These are phyloP conservation scores for Macrolepiota dolichaula DNA, from an alignment of 768 basidiomycete genomes.

Conservation along the genomic window DNA sequence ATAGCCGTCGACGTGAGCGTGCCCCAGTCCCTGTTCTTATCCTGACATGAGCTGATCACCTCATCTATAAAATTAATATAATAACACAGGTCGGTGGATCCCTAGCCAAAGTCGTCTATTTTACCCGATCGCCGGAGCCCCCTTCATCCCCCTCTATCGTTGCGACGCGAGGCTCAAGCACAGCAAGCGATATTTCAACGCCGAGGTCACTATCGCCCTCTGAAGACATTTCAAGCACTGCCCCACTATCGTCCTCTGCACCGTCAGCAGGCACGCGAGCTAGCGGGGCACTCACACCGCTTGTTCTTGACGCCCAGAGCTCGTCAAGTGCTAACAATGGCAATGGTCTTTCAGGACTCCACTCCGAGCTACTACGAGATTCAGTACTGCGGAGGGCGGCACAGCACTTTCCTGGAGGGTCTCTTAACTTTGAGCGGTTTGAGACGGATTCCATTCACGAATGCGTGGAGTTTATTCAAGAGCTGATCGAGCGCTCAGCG, in stretches of 20 bases:
- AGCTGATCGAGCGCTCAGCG: slow-evolving; percentile 85
- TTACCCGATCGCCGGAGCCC: slow-evolving; percentile 88
- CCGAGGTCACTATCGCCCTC: slow-evolving; percentile 43
- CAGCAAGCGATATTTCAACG: slow-evolving; percentile 42
- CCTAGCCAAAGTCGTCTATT: slow-evolving; percentile 96
- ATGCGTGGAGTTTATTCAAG: slow-evolving; percentile 83
- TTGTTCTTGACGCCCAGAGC: slow-evolving; percentile 55
- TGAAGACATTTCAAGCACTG: slow-evolving; percentile 23
- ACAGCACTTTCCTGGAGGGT: slow-evolving; percentile 91
- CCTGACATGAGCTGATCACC: neutral
- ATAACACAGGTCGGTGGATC: slow-evolving; percentile 86
- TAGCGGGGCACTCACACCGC: slow-evolving; percentile 80
- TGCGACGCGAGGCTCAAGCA: slow-evolving; percentile 57
- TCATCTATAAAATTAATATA: slow-evolving; percentile 7
- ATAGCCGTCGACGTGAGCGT: slow-evolving; percentile 92
- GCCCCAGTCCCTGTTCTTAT: neutral
- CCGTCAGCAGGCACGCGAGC: slow-evolving; percentile 35
- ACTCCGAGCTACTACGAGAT: slow-evolving; percentile 50
- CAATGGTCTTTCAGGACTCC: slow-evolving; percentile 32
- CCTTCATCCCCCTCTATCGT: slow-evolving; percentile 71
- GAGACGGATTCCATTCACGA: slow-evolving; percentile 86
- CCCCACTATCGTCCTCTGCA: slow-evolving; percentile 24
- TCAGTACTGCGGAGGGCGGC: slow-evolving; percentile 67
- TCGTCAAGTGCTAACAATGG: slow-evolving; percentile 23
- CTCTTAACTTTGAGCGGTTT: slow-evolving; percentile 96